Conservation (phyloP, 225 moss, liverwort and hornwort genomes). For the Rhytidiadelphus loreus region DNA sequence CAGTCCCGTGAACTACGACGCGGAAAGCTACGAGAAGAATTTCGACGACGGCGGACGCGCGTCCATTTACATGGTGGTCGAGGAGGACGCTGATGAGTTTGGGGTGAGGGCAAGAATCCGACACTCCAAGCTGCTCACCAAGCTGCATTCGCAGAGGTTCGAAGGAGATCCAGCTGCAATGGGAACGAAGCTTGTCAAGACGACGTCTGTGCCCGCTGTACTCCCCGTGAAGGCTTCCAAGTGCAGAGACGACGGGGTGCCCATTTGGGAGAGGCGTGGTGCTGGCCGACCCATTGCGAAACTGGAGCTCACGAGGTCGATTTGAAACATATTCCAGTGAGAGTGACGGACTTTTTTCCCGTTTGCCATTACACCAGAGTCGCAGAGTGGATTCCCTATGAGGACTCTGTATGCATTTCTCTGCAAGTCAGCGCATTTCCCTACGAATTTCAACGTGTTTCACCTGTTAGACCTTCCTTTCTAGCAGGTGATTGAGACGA, state of each 20-base stretch:
- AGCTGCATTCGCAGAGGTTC: conserved; percentile 21
- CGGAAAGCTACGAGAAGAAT: conserved; percentile 29
- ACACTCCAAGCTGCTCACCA: conserved; percentile 27
- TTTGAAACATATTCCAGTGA: not conserved
- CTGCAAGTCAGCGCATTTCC: not conserved
- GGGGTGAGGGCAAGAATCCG: conserved; percentile 5
- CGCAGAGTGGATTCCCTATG: not conserved
- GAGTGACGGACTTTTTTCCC: not conserved
- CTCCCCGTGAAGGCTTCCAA: not conserved
- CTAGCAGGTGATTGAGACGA: not conserved
- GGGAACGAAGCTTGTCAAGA: not conserved
- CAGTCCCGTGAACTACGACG: conserved; percentile 19
- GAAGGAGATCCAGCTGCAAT: not conserved
- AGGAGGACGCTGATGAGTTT: conserved; percentile 9
- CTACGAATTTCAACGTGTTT: not conserved
- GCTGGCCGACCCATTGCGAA: conserved; percentile 19
- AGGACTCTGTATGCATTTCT: not conserved
- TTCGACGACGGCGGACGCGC: conserved; percentile 21
- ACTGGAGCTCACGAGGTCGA: conserved; percentile 30
- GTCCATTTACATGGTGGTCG: not conserved
- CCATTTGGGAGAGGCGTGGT: conserved; percentile 31
- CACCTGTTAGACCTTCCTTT: not conserved
- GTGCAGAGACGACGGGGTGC: not conserved
- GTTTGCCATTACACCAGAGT: not conserved
- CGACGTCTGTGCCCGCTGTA: conserved; percentile 6